Evolutionary conservation across 176 grass and related monocot genomes (phyloP).

Genomic region (Alopecurus myosuroides): DNA sequence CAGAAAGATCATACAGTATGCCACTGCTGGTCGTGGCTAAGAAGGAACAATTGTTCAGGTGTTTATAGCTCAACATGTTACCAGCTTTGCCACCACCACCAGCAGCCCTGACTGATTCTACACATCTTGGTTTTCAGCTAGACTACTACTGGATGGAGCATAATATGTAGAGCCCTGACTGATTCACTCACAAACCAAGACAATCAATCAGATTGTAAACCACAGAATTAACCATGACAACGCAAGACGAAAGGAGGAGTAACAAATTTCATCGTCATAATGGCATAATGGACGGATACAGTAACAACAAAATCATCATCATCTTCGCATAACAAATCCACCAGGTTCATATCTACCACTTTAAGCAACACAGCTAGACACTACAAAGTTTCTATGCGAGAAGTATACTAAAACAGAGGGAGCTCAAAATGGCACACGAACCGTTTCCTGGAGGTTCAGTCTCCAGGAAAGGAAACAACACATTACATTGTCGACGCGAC

Average conservation of each 20-base stretch:
- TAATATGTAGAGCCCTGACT: too few species aligned
- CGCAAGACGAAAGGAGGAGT: not conserved
- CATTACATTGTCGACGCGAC: not conserved
- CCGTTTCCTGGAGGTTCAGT: not conserved
- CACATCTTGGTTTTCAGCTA: not conserved
- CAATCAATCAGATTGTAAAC: not conserved
- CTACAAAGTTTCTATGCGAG: not conserved
- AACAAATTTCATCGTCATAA: not conserved
- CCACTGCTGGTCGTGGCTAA: not conserved
- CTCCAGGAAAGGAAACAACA: conserved; percentile 20
- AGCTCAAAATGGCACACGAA: not conserved
- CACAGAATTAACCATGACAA: not conserved
- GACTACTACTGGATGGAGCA: not conserved
- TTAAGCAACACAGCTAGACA: not conserved
- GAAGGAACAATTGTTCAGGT: not conserved
- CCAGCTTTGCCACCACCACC: not conserved
- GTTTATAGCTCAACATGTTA: not conserved
- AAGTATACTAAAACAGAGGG: not conserved
- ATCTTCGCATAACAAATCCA: not conserved
- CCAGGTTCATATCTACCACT: not conserved
- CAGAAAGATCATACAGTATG: not conserved
- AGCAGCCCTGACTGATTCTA: not conserved
- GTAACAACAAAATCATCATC: not conserved
- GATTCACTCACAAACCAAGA: not conserved
- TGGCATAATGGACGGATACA: not conserved